Evolutionary conservation across 495 filamentous ascomycete genomes (phyloP).

Genomic region (Neurospora pannonica): DNA sequence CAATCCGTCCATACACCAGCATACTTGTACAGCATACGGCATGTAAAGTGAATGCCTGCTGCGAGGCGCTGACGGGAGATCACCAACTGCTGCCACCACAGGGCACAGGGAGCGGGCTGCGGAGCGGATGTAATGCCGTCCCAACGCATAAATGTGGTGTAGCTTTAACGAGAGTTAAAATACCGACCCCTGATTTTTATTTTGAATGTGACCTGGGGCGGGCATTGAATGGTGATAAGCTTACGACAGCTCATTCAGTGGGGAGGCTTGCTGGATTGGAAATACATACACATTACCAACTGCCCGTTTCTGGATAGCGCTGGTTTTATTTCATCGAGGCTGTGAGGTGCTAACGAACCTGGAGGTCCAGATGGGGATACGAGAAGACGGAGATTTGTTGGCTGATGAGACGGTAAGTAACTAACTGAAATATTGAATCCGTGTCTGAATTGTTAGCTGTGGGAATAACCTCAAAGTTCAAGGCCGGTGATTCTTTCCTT

Average conservation of each 20-base stretch:
- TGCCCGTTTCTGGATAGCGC: not conserved
- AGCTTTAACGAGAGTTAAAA: not conserved
- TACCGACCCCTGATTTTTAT: not conserved
- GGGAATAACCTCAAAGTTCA: not conserved
- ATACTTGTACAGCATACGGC: not conserved
- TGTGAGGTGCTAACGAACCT: not conserved
- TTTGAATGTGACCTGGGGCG: not conserved
- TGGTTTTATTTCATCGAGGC: not conserved
- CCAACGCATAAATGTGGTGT: not conserved
- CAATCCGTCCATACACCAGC: not conserved
- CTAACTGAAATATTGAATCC: not conserved
- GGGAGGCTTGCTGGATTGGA: not conserved
- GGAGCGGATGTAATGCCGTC: not conserved
- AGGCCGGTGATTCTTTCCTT: not conserved
- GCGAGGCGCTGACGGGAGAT: not conserved
- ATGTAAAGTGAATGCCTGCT: not conserved
- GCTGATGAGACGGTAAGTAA: not conserved
- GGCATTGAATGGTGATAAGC: constrained; percentile 2
- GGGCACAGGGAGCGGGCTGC: not conserved
- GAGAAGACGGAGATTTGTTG: not conserved
- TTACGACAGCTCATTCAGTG: constrained; percentile 5
- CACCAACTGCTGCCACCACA: not conserved
- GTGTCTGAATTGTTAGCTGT: not conserved
- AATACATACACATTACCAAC: not conserved
- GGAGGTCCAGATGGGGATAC: not conserved